Evolutionary conservation across 495 filamentous ascomycete genomes (phyloP).

Genomic region (Parmelia sp.): DNA sequence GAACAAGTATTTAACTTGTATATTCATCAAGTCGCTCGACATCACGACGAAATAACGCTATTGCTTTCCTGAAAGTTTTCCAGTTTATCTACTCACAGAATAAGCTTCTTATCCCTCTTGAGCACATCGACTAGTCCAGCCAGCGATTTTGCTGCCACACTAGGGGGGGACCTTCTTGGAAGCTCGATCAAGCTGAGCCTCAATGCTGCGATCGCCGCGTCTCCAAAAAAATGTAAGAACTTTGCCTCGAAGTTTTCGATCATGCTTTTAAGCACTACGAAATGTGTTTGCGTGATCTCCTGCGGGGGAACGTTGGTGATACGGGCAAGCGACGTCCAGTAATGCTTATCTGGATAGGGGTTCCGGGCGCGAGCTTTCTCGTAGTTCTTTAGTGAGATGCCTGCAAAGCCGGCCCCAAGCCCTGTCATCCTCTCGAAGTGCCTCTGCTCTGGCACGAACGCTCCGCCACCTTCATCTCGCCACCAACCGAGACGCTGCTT

Average conservation of each 20-base stretch:
- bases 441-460: conserved; percentile 55
- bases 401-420: conserved; percentile 73
- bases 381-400: conserved; percentile 77
- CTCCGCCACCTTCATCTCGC: conserved; percentile 46
- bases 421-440: conserved; percentile 82
- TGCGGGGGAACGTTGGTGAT: conserved; percentile 64
- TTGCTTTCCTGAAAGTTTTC: background rate
- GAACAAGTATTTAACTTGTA: background rate
- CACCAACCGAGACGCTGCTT: conserved; percentile 68
- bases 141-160: conserved; percentile 51
- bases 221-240: conserved; percentile 73
- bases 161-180: conserved; percentile 49
- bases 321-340: conserved; percentile 68
- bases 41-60: too few relatives aligned
- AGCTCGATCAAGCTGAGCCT: conserved; percentile 61
- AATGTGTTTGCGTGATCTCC: conserved; percentile 69
- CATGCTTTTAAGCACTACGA: conserved; percentile 69
- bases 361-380: conserved; percentile 56
- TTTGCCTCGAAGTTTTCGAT: conserved; percentile 62
- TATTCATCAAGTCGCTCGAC: background rate
- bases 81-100: conserved; percentile 30
- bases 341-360: conserved; percentile 71
- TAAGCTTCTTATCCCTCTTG: conserved; percentile 52
- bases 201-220: conserved; percentile 57
- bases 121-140: conserved; percentile 54